phyloP scores from a whole-genome alignment of 2,329 filamentous ascomycete species.

The Harringtonia lauricola region DNA sequence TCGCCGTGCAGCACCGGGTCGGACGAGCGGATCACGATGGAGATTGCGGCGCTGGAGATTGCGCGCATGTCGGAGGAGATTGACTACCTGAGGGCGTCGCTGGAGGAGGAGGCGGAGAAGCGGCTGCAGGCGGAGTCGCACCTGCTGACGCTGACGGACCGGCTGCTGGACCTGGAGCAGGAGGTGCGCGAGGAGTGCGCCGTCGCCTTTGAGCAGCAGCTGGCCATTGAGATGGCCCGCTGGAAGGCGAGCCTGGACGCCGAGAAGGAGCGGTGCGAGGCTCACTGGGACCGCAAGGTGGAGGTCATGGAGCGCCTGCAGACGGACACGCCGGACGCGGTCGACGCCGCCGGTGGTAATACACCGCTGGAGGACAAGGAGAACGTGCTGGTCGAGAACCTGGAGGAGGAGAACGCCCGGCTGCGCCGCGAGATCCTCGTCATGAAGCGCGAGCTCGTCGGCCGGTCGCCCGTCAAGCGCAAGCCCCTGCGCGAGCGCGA shows the following conservation, averaged over 20 bases:
- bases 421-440: slow-evolving; percentile 53
- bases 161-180: slow-evolving; percentile 60
- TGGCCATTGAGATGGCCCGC: slow-evolving; percentile 64
- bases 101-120: slow-evolving; percentile 59
- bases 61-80: slow-evolving; percentile 67
- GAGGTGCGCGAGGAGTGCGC: slow-evolving; percentile 84
- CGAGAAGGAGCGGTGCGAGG: slow-evolving; percentile 70
- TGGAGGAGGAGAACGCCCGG: slow-evolving; percentile 61
- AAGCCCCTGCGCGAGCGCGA: slow-evolving; percentile 43
- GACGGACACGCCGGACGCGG: slow-evolving; percentile 7
- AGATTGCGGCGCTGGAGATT: slow-evolving; percentile 72
- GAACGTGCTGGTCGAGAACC: slow-evolving; percentile 49
- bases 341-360: slow-evolving; percentile 4
- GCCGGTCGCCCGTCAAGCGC: slow-evolving; percentile 52
- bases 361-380: slow-evolving; percentile 41
- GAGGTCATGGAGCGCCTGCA: slow-evolving; percentile 43
- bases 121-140: slow-evolving; percentile 64
- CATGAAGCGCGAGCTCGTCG: slow-evolving; percentile 53
- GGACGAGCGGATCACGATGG: slow-evolving; percentile 60
- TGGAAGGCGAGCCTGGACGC: slow-evolving; percentile 72
- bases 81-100: slow-evolving; percentile 58
- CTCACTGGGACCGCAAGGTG: slow-evolving; percentile 75
- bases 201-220: slow-evolving; percentile 68
- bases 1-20: slow-evolving; percentile 25
- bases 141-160: slow-evolving; percentile 58